These are phyloP conservation scores for Aspergillus niger DNA, from an alignment of 2,329 filamentous ascomycete species.

Conservation along the genomic window DNA sequence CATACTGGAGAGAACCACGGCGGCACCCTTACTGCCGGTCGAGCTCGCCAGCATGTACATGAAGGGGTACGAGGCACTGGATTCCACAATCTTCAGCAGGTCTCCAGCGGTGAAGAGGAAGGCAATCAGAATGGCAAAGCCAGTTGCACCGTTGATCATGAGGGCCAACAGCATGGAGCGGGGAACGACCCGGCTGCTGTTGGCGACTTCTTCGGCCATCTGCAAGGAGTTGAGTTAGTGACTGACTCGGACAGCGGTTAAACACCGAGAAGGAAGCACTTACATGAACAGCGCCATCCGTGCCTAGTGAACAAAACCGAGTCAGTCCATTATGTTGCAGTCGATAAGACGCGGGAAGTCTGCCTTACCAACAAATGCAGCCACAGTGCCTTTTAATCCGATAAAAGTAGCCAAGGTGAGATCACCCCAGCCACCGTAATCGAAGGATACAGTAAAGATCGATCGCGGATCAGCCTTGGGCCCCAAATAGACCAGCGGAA, in stretches of 20 bases:
- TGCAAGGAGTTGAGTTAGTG: not conserved
- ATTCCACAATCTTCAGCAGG: constrained; percentile 32
- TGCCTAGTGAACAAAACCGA: not conserved
- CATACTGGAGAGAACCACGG: constrained; percentile 33
- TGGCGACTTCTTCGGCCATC: constrained; percentile 45
- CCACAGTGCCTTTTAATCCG: constrained; percentile 24
- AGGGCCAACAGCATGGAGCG: constrained; percentile 39
- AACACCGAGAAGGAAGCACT: constrained; percentile 7
- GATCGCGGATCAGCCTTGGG: constrained; percentile 32
- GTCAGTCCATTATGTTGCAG: no score
- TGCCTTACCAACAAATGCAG: constrained; percentile 24
- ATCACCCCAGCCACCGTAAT: constrained; percentile 25
- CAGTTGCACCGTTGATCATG: constrained; percentile 39
- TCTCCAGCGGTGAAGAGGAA: constrained; percentile 41
- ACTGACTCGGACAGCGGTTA: no score
- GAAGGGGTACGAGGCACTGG: constrained; percentile 40
- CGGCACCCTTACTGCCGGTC: constrained; percentile 41
- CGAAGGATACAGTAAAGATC: constrained; percentile 27
- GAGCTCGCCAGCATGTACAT: constrained; percentile 44
- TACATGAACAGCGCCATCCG: constrained; percentile 27
- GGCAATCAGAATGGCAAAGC: constrained; percentile 39
- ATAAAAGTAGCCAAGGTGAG: constrained; percentile 30
- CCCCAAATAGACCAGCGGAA: constrained; percentile 48
- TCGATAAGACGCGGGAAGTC: no score
- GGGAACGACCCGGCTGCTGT: constrained; percentile 40